phyloP scores from a whole-genome alignment of 192 early-diverging fungal genomes.

The Haplosporangium gracile region DNA sequence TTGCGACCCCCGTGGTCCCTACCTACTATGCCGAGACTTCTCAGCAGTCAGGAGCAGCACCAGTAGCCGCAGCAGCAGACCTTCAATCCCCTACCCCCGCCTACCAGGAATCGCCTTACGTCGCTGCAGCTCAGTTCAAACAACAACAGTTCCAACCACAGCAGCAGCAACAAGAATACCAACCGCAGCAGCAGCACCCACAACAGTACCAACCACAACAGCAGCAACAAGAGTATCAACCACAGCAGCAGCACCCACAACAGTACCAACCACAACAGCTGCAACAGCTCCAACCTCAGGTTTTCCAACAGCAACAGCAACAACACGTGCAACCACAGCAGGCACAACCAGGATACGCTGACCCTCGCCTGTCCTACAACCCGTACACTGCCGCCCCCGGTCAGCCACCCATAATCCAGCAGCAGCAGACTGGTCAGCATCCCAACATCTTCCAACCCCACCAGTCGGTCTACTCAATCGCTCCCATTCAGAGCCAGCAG shows the following conservation, averaged over 20 bases:
- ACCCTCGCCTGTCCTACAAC: neutral
- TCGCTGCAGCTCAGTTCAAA: neutral
- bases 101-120: neutral
- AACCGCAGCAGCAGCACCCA: neutral
- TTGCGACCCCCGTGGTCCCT: neutral
- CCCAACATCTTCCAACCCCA: neutral
- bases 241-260: neutral
- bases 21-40: neutral
- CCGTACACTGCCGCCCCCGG: neutral
- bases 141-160: neutral
- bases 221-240: slow-evolving; percentile 1
- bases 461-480: neutral
- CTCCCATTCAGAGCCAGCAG: neutral
- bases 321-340: neutral
- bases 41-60: neutral
- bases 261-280: neutral
- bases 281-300: slow-evolving; percentile 15
- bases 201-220: neutral
- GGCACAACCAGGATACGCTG: neutral
- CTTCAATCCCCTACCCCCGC: neutral
- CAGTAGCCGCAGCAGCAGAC: neutral
- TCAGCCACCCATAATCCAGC: neutral
- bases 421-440: neutral
- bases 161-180: neutral
- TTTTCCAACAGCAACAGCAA: neutral